Conservation (phyloP, 768 basidiomycete genomes). For the Lactarius pseudohatsudake region DNA sequence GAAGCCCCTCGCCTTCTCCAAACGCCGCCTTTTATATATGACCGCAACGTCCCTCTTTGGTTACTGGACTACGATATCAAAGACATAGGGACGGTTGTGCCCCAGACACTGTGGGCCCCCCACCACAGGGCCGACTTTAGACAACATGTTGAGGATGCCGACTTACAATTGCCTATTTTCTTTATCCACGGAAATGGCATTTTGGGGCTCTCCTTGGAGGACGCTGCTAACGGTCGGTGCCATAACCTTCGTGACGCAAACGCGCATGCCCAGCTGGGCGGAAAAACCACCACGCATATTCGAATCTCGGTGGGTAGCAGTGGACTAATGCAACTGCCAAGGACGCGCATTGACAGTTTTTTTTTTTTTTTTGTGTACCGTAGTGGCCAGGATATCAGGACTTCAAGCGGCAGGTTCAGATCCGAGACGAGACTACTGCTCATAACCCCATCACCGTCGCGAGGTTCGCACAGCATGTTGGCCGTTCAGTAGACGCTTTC, state of each 20-base stretch:
- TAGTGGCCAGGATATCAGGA: conserved; percentile 21
- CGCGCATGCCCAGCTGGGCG: conserved; percentile 9
- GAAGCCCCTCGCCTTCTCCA: neutral
- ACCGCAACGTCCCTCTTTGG: neutral
- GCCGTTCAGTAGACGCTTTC: conserved; percentile 22
- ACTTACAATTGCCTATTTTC: conserved; percentile 24
- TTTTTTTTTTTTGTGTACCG: neutral
- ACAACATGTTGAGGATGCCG: conserved; percentile 17
- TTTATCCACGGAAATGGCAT: conserved; percentile 13
- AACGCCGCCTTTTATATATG: neutral
- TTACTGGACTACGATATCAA: conserved; percentile 6
- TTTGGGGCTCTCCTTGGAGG: conserved; percentile 14
- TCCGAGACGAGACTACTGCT: conserved; percentile 13
- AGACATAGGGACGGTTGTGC: conserved; percentile 17
- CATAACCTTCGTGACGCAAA: conserved; percentile 6
- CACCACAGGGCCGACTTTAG: conserved; percentile 5
- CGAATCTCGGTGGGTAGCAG: conserved; percentile 18
- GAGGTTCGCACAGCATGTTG: conserved; percentile 22
- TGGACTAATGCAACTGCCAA: neutral
- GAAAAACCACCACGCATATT: conserved; percentile 14
- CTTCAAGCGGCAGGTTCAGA: conserved; percentile 23
- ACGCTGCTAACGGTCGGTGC: conserved; percentile 14
- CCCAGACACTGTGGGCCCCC: conserved; percentile 19
- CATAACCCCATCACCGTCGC: conserved; percentile 16
- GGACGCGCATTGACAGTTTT: conserved; percentile 3